Evolutionary conservation across 345 rosid species (phyloP), one percentile per base, ranked within the genome.

Genomic region (Viola odorata): DNA sequence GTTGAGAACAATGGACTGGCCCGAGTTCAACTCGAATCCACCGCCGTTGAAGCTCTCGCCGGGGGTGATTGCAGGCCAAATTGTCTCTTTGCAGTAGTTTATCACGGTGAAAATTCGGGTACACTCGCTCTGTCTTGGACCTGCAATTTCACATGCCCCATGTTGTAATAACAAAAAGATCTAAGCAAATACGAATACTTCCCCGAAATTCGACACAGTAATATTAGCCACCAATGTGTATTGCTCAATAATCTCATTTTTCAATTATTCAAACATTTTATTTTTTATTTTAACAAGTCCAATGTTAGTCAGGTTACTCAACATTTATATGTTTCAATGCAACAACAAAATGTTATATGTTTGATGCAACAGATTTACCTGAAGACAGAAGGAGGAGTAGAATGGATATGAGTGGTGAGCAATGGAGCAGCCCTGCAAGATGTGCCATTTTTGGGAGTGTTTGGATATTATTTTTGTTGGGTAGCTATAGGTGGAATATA

Each of bases 1-100:
- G 0, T 15, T 48, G 67, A 84, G 75, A 2, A 84, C 85, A 0
- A 81, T 65, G 4, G 96, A 87, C 59, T 92, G 91, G 49, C 84
- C 90, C 6, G 90, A 4, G 68, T 82, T 85, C 11, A 92, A 66
- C 12, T 48, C 56, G 55, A 92, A 77, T 57, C 98, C 96, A 1
- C 96, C 96, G 0, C 84, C 91, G 13, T 75, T 63, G 73, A 84
- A 87, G 72, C 70, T 73, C 0, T 84, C 96, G 0, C 96, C 98
- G 3, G 62, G 69, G 16, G 73, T 78, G 9, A 92, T 71, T 16
- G 71, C 98, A 0, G 98, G 98, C 96, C 96, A 92, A 42, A 92
- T 36, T 15, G 71, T 79, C 51, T 87, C 86, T 49, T 77, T 72
- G 68, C 98, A 92, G n/a, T 62, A 16, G 74, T 92, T 92, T 45